Percentiles rank a stretch among this genome's conserved stretches.
phyloP scores from a whole-genome alignment of 148 eudicot genomes.

The Diospyros kaki region DNA sequence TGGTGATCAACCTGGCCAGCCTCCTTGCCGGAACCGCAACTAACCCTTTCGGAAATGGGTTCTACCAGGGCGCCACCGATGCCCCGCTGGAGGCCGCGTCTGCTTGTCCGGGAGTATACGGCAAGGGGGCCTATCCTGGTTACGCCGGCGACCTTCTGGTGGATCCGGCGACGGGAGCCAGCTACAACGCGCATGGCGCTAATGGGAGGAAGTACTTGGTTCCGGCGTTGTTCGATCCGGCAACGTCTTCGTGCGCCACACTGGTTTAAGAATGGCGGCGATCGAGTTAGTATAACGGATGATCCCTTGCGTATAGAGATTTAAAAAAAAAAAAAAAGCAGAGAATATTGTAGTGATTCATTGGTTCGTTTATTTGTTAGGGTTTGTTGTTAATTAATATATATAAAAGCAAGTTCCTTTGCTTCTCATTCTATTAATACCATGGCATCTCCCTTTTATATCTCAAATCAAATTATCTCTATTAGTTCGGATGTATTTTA shows the following conservation, averaged over 20 bases:
- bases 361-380: too few relatives aligned
- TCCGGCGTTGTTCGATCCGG: conserved; percentile 29
- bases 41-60: conserved; percentile 28
- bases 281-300: neutral
- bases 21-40: conserved; percentile 27
- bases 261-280: conserved; percentile 11
- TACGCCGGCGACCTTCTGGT: conserved; percentile 12
- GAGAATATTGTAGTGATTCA: too few relatives aligned
- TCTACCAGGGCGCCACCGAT: conserved; percentile 24
- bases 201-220: conserved; percentile 28
- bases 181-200: conserved; percentile 30
- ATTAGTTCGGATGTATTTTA: too few relatives aligned
- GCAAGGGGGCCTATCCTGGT: too few relatives aligned
- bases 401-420: too few relatives aligned
- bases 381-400: too few relatives aligned
- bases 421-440: too few relatives aligned
- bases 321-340: too few relatives aligned
- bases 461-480: too few relatives aligned
- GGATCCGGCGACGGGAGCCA: conserved; percentile 23
- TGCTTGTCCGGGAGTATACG: conserved; percentile 27
- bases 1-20: neutral
- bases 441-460: too few relatives aligned
- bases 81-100: conserved; percentile 7
- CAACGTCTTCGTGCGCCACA: conserved; percentile 22
- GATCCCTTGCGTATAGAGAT: too few relatives aligned